Evolutionary conservation across 306 rosid species (phyloP).

Genomic region (Corylus heterophylla): DNA sequence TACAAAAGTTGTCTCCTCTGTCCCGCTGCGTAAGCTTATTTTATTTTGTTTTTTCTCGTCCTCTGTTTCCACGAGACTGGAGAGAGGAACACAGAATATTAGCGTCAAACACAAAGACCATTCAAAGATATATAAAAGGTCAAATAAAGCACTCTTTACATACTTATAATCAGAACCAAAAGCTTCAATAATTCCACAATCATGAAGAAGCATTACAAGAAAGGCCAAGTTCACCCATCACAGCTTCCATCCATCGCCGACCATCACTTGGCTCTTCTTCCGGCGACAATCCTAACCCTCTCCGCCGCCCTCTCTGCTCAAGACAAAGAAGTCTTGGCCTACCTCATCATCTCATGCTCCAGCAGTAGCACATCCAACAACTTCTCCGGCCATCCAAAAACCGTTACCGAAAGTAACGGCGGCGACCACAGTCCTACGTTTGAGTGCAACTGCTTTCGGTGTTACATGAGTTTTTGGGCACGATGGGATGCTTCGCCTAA

Average conservation of each 20-base stretch:
- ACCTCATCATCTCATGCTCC: conserved; percentile 34
- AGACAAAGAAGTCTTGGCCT: conserved; percentile 38
- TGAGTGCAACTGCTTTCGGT: conserved; percentile 37
- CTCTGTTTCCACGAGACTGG: conserved; percentile 5
- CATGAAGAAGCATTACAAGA: conserved; percentile 40
- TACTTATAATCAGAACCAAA: background rate
- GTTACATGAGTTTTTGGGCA: conserved; percentile 43
- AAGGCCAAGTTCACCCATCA: conserved; percentile 41
- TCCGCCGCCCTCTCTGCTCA: conserved; percentile 22
- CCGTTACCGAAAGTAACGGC: background rate
- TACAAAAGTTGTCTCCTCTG: background rate
- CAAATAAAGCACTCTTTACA: background rate
- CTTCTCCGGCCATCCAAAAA: background rate
- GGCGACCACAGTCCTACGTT: conserved; percentile 10
- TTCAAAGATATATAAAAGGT: background rate
- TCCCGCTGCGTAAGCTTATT: background rate
- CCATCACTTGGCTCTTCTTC: conserved; percentile 30
- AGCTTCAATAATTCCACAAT: background rate
- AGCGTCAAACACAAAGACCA: background rate
- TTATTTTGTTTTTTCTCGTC: background rate
- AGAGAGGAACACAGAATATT: no score
- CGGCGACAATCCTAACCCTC: conserved; percentile 22
- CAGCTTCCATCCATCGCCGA: conserved; percentile 20
- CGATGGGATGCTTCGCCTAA: conserved; percentile 43
- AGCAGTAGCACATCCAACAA: background rate